Evolutionary conservation across 1,284 basidiomycete genomes (phyloP).

Genomic region (Pseudomicrostroma phylloplanum): DNA sequence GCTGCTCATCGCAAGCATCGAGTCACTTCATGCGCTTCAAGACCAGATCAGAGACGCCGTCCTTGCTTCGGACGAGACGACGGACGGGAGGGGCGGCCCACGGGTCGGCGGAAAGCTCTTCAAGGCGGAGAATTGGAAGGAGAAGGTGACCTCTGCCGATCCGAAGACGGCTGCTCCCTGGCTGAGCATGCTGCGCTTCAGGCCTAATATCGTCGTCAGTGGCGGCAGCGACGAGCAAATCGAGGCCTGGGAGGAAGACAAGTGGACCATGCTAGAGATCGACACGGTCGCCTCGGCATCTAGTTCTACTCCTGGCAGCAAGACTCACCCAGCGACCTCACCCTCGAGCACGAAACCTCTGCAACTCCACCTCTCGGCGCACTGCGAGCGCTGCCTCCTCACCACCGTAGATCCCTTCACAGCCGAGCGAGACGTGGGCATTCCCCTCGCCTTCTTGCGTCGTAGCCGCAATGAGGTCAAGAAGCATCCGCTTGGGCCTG

Average conservation of each 20-base stretch:
- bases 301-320: not conserved
- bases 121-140: slow-evolving; percentile 14
- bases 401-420: slow-evolving; percentile 36
- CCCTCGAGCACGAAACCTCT: slow-evolving; percentile 9
- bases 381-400: slow-evolving; percentile 33
- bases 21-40: slow-evolving; percentile 21
- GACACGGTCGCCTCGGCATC: slow-evolving; percentile 31
- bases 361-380: slow-evolving; percentile 27
- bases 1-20: slow-evolving; percentile 27
- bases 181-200: slow-evolving; percentile 26
- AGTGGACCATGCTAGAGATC: not conserved
- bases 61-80: not conserved
- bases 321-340: slow-evolving; percentile 9
- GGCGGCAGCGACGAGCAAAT: not conserved
- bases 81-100: slow-evolving; percentile 16
- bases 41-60: slow-evolving; percentile 19
- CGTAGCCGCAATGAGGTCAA: slow-evolving; percentile 24
- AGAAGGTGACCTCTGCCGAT: slow-evolving; percentile 9
- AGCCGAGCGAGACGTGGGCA: slow-evolving; percentile 23
- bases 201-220: slow-evolving; percentile 31
- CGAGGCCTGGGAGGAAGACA: slow-evolving; percentile 3
- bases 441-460: slow-evolving; percentile 29
- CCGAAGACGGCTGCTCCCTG: not conserved
- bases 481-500: slow-evolving; percentile 10
- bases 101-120: slow-evolving; percentile 10